Evolutionary conservation across 768 basidiomycete genomes (phyloP).

Genomic region (Mycena epipterygia): DNA sequence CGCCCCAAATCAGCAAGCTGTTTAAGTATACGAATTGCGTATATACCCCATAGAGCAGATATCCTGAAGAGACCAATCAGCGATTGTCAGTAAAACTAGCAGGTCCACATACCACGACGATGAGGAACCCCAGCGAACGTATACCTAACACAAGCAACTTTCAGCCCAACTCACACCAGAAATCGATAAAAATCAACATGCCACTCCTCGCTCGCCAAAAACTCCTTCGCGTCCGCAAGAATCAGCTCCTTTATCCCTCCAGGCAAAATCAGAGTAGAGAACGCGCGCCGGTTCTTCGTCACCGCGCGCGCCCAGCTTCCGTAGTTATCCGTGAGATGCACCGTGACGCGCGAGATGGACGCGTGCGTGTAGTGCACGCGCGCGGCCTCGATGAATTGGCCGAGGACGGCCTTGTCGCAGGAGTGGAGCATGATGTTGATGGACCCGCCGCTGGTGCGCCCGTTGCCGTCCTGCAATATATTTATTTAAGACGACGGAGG

Average conservation of each 20-base stretch:
- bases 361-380: slow-evolving; percentile 41
- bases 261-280: slow-evolving; percentile 46
- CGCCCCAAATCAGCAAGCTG: neutral
- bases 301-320: slow-evolving; percentile 38
- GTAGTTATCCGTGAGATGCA: slow-evolving; percentile 40
- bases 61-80: slow-evolving; percentile 9
- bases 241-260: slow-evolving; percentile 42
- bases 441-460: slow-evolving; percentile 33
- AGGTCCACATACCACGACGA: slow-evolving; percentile 41
- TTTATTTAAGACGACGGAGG: neutral
- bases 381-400: slow-evolving; percentile 43
- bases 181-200: neutral
- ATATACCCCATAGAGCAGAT: slow-evolving; percentile 33
- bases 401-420: slow-evolving; percentile 38
- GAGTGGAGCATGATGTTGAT: slow-evolving; percentile 42
- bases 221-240: slow-evolving; percentile 46
- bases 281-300: slow-evolving; percentile 44
- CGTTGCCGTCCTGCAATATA: slow-evolving; percentile 32
- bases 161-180: neutral
- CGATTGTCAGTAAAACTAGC: neutral
- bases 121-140: slow-evolving; percentile 47
- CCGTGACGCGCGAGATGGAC: slow-evolving; percentile 41
- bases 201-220: slow-evolving; percentile 48
- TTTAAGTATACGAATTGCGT: neutral
- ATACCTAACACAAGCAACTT: slow-evolving; percentile 31